Percentiles rank a stretch among this genome's conserved stretches.
Evolutionary conservation across 305 asterid species (phyloP).

Genomic region (Solanum hybrid): DNA sequence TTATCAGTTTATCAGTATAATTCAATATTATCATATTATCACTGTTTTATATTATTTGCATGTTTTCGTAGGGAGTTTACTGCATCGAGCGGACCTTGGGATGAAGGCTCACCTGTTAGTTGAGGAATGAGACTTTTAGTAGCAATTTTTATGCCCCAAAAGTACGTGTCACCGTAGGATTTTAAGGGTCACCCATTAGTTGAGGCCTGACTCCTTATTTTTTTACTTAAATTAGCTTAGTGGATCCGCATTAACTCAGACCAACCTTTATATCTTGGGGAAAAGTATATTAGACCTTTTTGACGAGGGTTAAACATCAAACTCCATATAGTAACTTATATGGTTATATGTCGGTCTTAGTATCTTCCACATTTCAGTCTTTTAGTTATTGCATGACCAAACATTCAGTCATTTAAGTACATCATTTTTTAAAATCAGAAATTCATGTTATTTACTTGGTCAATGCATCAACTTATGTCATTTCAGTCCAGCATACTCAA

Average conservation of each 20-base stretch:
- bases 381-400: not conserved
- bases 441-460: not conserved
- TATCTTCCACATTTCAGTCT: not conserved
- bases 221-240: not conserved
- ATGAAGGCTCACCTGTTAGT: not conserved
- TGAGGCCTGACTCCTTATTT: not conserved
- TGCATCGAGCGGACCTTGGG: not conserved
- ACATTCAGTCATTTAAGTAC: no score
- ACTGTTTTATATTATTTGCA: no score
- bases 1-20: no score
- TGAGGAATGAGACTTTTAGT: not conserved
- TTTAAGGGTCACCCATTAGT: not conserved
- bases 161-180: not conserved
- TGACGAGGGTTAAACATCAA: not conserved
- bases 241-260: not conserved
- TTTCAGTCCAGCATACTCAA: no score
- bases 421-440: no score
- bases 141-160: not conserved
- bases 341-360: not conserved
- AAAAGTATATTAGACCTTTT: not conserved
- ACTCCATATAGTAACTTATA: not conserved
- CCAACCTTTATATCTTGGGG: not conserved
- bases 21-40: not conserved
- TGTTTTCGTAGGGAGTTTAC: not conserved
- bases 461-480: not conserved